These are phyloP conservation scores for Penicillium canariense DNA, from an alignment of 495 filamentous ascomycete species.

Conservation along the genomic window DNA sequence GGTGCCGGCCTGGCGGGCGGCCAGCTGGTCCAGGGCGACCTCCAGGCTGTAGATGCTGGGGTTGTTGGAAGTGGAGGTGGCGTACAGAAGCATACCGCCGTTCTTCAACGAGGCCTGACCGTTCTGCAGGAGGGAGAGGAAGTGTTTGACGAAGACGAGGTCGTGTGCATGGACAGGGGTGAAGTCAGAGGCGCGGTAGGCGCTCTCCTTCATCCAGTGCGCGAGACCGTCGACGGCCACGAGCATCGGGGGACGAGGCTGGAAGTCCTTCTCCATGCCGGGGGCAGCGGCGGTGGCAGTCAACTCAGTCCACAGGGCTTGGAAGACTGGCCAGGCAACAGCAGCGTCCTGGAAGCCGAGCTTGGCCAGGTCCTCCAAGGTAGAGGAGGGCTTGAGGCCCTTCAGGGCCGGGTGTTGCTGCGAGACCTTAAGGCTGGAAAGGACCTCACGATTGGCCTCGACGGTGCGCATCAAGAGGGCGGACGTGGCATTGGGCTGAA, in stretches of 20 bases:
- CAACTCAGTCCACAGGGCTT: constrained; percentile 77
- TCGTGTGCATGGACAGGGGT: constrained; percentile 84
- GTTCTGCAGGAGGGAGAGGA: constrained; percentile 61
- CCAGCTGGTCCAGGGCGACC: constrained; percentile 56
- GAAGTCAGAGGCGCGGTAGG: constrained; percentile 66
- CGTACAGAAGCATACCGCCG: constrained; percentile 75
- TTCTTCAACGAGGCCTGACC: constrained; percentile 61
- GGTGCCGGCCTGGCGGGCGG: constrained; percentile 37
- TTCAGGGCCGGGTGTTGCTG: constrained; percentile 58
- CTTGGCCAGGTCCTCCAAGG: constrained; percentile 64
- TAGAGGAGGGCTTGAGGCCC: constrained; percentile 54
- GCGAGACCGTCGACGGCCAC: constrained; percentile 74
- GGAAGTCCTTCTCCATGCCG: constrained; percentile 33
- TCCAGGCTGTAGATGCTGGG: constrained; percentile 61
- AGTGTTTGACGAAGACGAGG: constrained; percentile 71
- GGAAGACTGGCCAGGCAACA: constrained; percentile 76
- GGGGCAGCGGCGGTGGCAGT: constrained; percentile 53
- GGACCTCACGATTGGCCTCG: constrained; percentile 67
- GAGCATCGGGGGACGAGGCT: constrained; percentile 71
- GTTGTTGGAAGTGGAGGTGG: constrained; percentile 65
- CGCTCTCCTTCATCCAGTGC: constrained; percentile 74
- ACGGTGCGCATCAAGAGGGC: constrained; percentile 66
- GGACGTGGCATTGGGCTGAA: constrained; percentile 73
- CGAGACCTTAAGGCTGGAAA: constrained; percentile 57
- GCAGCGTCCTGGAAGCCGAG: constrained; percentile 72